Evolutionary conservation across 331 rosid species (phyloP), one percentile per base, ranked within the genome.

Genomic region (Acacia concinna): DNA sequence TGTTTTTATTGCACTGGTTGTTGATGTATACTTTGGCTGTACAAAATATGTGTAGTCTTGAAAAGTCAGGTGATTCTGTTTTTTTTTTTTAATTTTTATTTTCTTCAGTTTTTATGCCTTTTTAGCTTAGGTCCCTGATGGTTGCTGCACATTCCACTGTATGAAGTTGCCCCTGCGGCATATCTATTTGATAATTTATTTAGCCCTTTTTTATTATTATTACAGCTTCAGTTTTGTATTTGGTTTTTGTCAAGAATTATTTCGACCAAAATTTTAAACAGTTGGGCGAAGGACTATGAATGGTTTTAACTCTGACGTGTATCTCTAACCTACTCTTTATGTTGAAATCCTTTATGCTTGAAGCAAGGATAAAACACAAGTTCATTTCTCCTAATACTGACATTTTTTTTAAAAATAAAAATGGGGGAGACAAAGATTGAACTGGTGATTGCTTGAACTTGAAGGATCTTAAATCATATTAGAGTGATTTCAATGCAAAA

Each of bases 121-220:
- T 11, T 52, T 51, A 68, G 46, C 68, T 68, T 52, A 32, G 49
- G 68, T 54, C 47, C 66, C 12, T 40, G 17, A 46, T 74, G 65
- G 84, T 79, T 75, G 65, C 34, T 67, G n/a, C 74, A 71, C 64
- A 57, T 44, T 71, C 38, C 21, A 21, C n/a, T 60, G 64, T 79
- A 30, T 9, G 38, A 66, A 14, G 25, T 71, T 75, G 21, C 9
- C 57, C 60, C 46, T 67, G 35, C 51, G 71, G 30, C 47, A 74
- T 69, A 32, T 59, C 44, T 41, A 27, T 68, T 73, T 51, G 37
- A 23, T 77, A 18, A 35, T 18, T 43, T 49, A 47, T 51, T 32
- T 54, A 8, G 64, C 34, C 23, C 11, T 32, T 27, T 62, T 59
- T 38, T 37, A 6, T 63, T 43, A 38, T 65, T 41, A 66, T 66